phyloP scores from a whole-genome alignment of 2,329 filamentous ascomycete genomes.

The Penicillium aurantiogriseum region DNA sequence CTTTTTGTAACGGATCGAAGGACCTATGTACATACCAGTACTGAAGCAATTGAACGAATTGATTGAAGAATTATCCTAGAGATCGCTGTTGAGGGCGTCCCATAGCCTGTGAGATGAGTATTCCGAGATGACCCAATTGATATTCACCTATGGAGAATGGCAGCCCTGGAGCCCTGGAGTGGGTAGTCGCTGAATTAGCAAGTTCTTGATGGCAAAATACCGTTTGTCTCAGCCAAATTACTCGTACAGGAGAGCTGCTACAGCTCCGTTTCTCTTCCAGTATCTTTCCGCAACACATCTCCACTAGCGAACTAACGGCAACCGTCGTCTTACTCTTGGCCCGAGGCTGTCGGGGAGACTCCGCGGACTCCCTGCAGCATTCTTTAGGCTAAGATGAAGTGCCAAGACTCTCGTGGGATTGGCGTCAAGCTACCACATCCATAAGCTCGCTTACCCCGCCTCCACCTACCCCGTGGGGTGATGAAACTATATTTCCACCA shows the following conservation, averaged over 20 bases:
- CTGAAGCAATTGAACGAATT: background rate
- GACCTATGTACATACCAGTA: background rate
- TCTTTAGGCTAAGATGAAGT: slow-evolving; percentile 2
- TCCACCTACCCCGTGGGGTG: slow-evolving; percentile 13
- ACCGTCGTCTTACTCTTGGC: slow-evolving; percentile 3
- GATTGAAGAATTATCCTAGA: background rate
- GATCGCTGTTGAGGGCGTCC: background rate
- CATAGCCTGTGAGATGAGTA: background rate
- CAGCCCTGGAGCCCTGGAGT: background rate
- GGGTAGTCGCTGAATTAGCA: background rate
- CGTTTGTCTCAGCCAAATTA: background rate
- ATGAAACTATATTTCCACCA: slow-evolving; percentile 7
- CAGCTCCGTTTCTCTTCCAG: background rate
- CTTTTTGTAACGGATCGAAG: background rate
- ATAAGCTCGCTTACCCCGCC: background rate
- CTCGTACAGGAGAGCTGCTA: background rate
- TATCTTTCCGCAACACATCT: background rate
- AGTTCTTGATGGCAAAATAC: background rate
- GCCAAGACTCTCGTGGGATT: slow-evolving; percentile 7
- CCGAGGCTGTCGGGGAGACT: slow-evolving; percentile 13
- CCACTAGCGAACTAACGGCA: background rate
- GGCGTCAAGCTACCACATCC: background rate
- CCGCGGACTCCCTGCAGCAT: slow-evolving; percentile 10
- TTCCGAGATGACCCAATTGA: background rate
- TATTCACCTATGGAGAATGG: background rate